Evolutionary conservation across 148 eudicot species (phyloP).

Genomic region (Rhododendron ovatum): DNA sequence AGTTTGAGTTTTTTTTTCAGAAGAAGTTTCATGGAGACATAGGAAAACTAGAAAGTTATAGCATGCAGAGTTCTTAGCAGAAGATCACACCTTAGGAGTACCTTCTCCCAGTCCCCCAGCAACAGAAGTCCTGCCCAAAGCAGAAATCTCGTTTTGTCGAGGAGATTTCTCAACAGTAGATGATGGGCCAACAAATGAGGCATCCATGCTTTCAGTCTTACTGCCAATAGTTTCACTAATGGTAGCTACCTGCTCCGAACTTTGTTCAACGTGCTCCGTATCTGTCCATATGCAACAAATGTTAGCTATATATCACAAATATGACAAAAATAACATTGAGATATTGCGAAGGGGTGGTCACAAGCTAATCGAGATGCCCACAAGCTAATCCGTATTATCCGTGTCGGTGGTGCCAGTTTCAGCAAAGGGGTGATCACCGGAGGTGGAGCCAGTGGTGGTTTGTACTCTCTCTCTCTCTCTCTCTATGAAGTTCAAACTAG

Average conservation of each 20-base stretch:
- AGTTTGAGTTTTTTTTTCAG: background rate
- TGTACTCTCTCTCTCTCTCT: no score
- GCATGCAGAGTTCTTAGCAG: background rate
- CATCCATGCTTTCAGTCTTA: constrained; percentile 33
- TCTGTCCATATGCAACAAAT: constrained; percentile 23
- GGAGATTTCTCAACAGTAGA: constrained; percentile 56
- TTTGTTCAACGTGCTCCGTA: constrained; percentile 30
- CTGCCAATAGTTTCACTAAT: constrained; percentile 18
- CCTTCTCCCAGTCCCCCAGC: constrained; percentile 81
- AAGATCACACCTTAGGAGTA: constrained; percentile 70
- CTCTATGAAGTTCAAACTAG: no score
- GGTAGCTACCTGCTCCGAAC: constrained; percentile 21
- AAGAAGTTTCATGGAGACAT: background rate
- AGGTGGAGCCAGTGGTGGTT: no score
- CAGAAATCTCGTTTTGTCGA: constrained; percentile 34
- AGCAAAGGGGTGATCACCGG: no score
- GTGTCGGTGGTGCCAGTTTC: no score
- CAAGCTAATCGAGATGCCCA: no score
- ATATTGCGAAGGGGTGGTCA: no score
- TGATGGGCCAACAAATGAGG: constrained; percentile 24
- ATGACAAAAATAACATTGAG: background rate
- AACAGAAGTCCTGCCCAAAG: constrained; percentile 29
- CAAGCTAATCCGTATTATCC: no score
- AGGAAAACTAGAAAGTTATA: background rate
- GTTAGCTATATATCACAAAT: background rate